Evolutionary conservation across 495 filamentous ascomycete genomes (phyloP).

Genomic region (Mytilinidion resinicola): DNA sequence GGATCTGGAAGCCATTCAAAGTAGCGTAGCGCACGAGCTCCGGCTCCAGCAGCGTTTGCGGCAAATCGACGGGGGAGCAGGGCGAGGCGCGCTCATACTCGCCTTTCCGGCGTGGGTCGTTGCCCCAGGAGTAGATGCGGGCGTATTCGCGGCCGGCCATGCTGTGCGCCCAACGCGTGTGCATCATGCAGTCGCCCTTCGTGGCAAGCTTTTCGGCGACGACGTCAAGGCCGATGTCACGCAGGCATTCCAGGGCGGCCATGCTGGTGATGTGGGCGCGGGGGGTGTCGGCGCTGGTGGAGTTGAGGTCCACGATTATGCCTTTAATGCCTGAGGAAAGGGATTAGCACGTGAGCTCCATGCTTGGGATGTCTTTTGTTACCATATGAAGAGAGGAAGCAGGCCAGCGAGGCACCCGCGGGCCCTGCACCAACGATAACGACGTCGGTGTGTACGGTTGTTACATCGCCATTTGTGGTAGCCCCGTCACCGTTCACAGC

Average conservation of each 20-base stretch:
- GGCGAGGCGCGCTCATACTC: conserved; percentile 46
- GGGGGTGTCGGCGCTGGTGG: conserved; percentile 47
- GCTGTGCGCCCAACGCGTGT: conserved; percentile 48
- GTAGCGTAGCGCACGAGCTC: conserved; percentile 39
- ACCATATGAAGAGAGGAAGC: conserved; percentile 50
- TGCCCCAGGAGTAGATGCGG: conserved; percentile 48
- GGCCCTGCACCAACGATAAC: conserved; percentile 54
- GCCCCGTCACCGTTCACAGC: too few relatives aligned
- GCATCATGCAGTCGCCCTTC: conserved; percentile 40
- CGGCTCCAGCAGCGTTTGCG: conserved; percentile 44
- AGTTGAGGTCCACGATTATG: conserved; percentile 42
- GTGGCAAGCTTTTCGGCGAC: conserved; percentile 39
- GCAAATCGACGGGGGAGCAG: conserved; percentile 41
- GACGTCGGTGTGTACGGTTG: conserved; percentile 37
- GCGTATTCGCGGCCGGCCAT: conserved; percentile 53
- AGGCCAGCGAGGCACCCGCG: conserved; percentile 49
- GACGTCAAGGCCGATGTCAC: conserved; percentile 50
- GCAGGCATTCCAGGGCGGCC: conserved; percentile 53
- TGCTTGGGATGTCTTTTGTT: not conserved
- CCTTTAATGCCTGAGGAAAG: conserved; percentile 35
- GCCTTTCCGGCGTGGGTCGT: conserved; percentile 43
- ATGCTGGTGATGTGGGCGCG: conserved; percentile 56
- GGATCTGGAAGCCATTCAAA: conserved; percentile 35
- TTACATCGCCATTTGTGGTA: too few relatives aligned
- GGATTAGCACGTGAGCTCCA: not conserved